Percentiles rank a stretch among this genome's conserved stretches.
Evolutionary conservation across 805 yeast genomes (phyloP).

Genomic region (Kuraishia piskuri): DNA sequence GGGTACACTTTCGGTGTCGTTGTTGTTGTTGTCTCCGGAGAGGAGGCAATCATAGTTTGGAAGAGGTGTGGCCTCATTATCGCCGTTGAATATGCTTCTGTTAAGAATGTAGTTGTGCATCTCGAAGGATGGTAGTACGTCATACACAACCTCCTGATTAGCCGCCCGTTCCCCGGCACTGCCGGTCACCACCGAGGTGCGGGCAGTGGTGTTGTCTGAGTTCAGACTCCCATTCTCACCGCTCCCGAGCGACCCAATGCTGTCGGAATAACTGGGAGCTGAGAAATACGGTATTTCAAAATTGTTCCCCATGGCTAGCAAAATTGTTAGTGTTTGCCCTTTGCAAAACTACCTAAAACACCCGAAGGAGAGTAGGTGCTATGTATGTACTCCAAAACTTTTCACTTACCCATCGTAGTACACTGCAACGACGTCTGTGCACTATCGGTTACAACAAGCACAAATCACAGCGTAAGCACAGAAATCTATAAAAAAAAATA

Average conservation of each 20-base stretch:
- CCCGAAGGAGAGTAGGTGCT: no score
- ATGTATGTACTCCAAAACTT: not conserved
- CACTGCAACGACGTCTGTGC: no score
- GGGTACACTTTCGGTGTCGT: not conserved
- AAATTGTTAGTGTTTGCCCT: not conserved
- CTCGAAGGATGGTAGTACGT: constrained; percentile 61
- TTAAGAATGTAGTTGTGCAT: constrained; percentile 41
- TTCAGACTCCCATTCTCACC: not conserved
- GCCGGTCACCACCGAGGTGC: not conserved
- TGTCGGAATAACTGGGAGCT: not conserved
- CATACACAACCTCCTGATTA: constrained; percentile 24
- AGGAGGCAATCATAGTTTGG: constrained; percentile 11
- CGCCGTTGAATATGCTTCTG: constrained; percentile 12
- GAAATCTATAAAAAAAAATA: no score
- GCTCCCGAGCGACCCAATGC: not conserved
- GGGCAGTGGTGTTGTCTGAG: not conserved
- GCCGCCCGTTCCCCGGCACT: not conserved
- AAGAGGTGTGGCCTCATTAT: constrained; percentile 11
- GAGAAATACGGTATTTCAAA: not conserved
- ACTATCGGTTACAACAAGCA: not conserved
- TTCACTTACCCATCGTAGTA: not conserved
- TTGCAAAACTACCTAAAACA: no score
- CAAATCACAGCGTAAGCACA: no score
- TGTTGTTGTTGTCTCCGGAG: not conserved
- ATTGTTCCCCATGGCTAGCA: not conserved